Conservation (phyloP, 768 basidiomycete genomes). For the Lyophyllum atratum region DNA sequence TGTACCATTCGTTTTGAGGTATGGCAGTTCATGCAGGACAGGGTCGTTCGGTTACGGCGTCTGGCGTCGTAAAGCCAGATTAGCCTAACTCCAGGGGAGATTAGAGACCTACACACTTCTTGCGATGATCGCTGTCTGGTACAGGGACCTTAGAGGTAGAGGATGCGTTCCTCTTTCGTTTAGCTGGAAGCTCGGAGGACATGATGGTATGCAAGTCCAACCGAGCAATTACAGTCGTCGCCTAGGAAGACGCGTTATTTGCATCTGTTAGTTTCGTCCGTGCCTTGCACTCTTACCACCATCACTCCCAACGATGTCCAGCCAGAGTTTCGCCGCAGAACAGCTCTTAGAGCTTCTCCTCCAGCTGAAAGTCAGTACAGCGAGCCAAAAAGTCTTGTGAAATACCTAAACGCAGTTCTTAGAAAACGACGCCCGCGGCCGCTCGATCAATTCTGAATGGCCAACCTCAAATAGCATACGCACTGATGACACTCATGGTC, state of each 20-base stretch:
- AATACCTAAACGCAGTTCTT: background rate
- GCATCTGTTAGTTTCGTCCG: background rate
- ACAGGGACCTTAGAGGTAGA: constrained; percentile 30
- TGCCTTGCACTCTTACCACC: background rate
- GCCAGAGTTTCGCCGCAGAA: constrained; percentile 56
- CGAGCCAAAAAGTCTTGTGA: background rate
- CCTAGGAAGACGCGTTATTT: constrained; percentile 8
- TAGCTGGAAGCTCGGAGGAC: constrained; percentile 29
- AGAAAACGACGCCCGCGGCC: constrained; percentile 78
- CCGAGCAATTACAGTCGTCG: background rate
- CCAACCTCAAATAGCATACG: constrained; percentile 78
- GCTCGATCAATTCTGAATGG: constrained; percentile 68
- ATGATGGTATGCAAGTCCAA: constrained; percentile 10
- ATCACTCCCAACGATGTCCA: constrained; percentile 43
- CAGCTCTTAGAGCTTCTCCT: constrained; percentile 74
- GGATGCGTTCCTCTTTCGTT: constrained; percentile 26
- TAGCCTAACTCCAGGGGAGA: background rate
- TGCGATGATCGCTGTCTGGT: constrained; percentile 55
- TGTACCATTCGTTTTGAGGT: constrained; percentile 73
- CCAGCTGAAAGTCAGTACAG: constrained; percentile 59
- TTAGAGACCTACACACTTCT: constrained; percentile 30
- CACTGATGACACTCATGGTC: constrained; percentile 76
- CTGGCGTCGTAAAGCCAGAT: constrained; percentile 21
- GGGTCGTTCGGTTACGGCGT: constrained; percentile 71
- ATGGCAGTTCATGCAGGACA: constrained; percentile 74